Percentiles rank a stretch among this genome's conserved stretches.
These are phyloP conservation scores for Oryza glumipatula DNA, from an alignment of 176 grass and related monocot species.

Conservation along the genomic window DNA sequence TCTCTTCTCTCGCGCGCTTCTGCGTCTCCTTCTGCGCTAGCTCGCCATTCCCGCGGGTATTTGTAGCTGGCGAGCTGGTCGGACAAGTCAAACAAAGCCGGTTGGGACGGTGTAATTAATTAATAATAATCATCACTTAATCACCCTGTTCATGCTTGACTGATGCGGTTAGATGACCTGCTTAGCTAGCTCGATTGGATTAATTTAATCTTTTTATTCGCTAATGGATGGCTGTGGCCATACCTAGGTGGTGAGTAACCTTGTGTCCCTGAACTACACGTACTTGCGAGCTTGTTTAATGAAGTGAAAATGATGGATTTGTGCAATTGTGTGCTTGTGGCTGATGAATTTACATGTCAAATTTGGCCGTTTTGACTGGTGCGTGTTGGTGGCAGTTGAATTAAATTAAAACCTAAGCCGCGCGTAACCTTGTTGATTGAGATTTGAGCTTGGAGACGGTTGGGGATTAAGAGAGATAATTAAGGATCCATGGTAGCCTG, in stretches of 20 bases:
- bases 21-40: neutral
- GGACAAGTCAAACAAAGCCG: slow-evolving; percentile 52
- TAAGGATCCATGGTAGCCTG: neutral
- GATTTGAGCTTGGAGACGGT: neutral
- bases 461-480: neutral
- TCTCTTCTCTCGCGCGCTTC: neutral
- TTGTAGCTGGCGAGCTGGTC: slow-evolving; percentile 33
- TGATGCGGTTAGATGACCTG: neutral
- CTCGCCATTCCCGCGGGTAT: slow-evolving; percentile 41
- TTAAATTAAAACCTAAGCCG: slow-evolving; percentile 13
- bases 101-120: slow-evolving; percentile 27
- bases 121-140: slow-evolving; percentile 33
- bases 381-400: slow-evolving; percentile 33
- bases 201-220: neutral
- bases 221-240: neutral
- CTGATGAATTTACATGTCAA: neutral
- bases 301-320: neutral
- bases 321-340: neutral
- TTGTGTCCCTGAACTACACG: neutral
- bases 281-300: slow-evolving; percentile 22
- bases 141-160: neutral
- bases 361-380: slow-evolving; percentile 9
- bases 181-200: neutral
- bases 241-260: neutral
- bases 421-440: neutral